phyloP scores from a whole-genome alignment of 805 yeast genomes.

The Yarrowia sp. region DNA sequence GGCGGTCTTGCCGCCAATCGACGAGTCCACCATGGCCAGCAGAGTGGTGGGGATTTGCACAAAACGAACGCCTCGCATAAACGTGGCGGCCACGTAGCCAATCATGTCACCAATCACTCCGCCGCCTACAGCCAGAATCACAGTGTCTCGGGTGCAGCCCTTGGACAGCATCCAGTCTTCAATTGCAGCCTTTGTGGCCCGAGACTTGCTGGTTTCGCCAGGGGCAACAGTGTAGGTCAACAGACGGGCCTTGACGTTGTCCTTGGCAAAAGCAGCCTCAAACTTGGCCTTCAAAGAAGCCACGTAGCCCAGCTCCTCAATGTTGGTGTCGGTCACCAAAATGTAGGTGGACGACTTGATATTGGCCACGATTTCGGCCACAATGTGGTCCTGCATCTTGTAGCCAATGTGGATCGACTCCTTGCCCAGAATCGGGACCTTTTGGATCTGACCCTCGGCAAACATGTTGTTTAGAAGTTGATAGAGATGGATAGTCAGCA shows the following conservation, averaged over 20 bases:
- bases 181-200: slow-evolving; percentile 85
- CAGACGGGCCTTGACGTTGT: slow-evolving; percentile 50
- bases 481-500: no score
- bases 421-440: slow-evolving; percentile 49
- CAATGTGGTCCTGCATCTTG: slow-evolving; percentile 69
- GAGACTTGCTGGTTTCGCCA: slow-evolving; percentile 85
- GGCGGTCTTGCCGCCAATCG: slow-evolving; percentile 98
- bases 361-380: slow-evolving; percentile 56
- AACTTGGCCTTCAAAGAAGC: slow-evolving; percentile 57
- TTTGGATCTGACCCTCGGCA: slow-evolving; percentile 23
- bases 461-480: slow-evolving; percentile 11
- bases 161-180: slow-evolving; percentile 80
- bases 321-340: slow-evolving; percentile 79
- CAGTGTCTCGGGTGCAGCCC: slow-evolving; percentile 95
- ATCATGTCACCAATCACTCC: slow-evolving; percentile 99
- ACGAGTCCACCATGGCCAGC: slow-evolving; percentile 95
- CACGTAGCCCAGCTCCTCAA: slow-evolving; percentile 42
- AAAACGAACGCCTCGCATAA: slow-evolving; percentile 95
- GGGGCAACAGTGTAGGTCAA: slow-evolving; percentile 77
- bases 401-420: slow-evolving; percentile 90
- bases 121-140: slow-evolving; percentile 92
- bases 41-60: slow-evolving; percentile 92
- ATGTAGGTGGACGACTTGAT: slow-evolving; percentile 88
- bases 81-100: slow-evolving; percentile 98
- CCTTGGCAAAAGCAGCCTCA: slow-evolving; percentile 35